A percentile compares a stretch with the other conserved stretches of the same genome.
phyloP scores from a whole-genome alignment of 805 yeast species.

The Lipomyces orientalis region DNA sequence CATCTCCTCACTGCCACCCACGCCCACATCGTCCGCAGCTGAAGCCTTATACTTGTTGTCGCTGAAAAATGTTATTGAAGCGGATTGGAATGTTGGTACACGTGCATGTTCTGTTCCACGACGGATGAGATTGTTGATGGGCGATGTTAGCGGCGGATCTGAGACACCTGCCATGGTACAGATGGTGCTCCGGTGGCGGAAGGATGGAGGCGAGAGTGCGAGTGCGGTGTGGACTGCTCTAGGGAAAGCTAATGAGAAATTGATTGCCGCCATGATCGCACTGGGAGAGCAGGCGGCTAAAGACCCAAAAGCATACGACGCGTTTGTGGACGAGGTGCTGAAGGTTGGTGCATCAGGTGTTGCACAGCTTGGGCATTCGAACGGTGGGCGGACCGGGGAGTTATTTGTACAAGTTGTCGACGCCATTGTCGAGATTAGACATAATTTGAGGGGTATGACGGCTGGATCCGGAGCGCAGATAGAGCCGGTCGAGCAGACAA shows the following conservation, averaged over 20 bases:
- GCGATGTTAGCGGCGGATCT: conserved; percentile 90
- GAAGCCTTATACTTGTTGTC: conserved; percentile 23
- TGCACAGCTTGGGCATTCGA: conserved; percentile 4
- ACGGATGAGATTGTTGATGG: conserved; percentile 77
- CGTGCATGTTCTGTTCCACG: conserved; percentile 68
- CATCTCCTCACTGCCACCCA: conserved; percentile 44
- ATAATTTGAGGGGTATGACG: conserved; percentile 65
- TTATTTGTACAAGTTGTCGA: conserved; percentile 18
- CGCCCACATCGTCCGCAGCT: conserved; percentile 43
- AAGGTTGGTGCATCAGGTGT: conserved; percentile 12
- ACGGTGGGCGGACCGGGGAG: conserved; percentile 5
- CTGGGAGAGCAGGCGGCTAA: conserved; percentile 48
- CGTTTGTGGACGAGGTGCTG: conserved; percentile 24
- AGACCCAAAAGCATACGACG: conserved; percentile 49
- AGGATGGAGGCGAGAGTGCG: conserved; percentile 46
- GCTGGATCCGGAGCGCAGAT: conserved; percentile 76
- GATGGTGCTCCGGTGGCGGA: conserved; percentile 74
- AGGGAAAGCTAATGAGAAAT: conserved; percentile 60
- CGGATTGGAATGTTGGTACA: conserved; percentile 64
- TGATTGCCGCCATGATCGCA: conserved; percentile 56
- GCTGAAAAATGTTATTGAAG: conserved; percentile 42
- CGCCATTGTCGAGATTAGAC: conserved; percentile 54
- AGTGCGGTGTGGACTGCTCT: conserved; percentile 59
- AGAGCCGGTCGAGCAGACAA: conserved; percentile 82
- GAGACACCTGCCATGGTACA: conserved; percentile 91